These are phyloP conservation scores for Tremella mesenterica DNA, from an alignment of 768 basidiomycete species.

Conservation along the genomic window DNA sequence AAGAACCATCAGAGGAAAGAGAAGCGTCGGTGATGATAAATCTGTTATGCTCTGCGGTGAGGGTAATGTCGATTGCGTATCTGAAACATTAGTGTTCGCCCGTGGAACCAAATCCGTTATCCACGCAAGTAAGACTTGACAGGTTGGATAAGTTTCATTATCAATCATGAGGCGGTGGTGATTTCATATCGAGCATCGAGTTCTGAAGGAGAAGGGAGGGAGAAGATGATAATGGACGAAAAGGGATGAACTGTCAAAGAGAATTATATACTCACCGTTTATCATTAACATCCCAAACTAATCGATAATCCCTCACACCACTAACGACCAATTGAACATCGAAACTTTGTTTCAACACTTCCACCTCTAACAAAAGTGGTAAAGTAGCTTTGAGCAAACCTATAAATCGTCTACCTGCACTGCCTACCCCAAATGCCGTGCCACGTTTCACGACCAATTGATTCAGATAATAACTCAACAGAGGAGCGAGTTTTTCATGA, in stretches of 20 bases:
- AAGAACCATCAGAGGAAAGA: not conserved
- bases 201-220: too few species aligned
- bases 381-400: conserved; percentile 59
- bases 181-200: too few species aligned
- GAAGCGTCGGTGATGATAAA: not conserved
- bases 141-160: too few species aligned
- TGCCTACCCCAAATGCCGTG: not conserved
- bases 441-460: conserved; percentile 49
- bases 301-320: conserved; percentile 15
- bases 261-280: not conserved
- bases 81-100: not conserved
- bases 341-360: conserved; percentile 35
- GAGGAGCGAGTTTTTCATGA: conserved; percentile 68
- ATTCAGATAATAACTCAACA: conserved; percentile 62
- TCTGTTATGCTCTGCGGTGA: not conserved
- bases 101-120: too few species aligned
- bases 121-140: too few species aligned
- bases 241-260: not conserved
- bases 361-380: conserved; percentile 65
- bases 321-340: conserved; percentile 10
- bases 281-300: conserved; percentile 26
- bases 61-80: not conserved
- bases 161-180: too few species aligned
- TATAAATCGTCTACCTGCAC: conserved; percentile 23
- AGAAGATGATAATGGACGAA: too few species aligned